Base-by-base conservation (phyloP, 768 basidiomycete genomes). In the Agaricus blazei region DNA sequence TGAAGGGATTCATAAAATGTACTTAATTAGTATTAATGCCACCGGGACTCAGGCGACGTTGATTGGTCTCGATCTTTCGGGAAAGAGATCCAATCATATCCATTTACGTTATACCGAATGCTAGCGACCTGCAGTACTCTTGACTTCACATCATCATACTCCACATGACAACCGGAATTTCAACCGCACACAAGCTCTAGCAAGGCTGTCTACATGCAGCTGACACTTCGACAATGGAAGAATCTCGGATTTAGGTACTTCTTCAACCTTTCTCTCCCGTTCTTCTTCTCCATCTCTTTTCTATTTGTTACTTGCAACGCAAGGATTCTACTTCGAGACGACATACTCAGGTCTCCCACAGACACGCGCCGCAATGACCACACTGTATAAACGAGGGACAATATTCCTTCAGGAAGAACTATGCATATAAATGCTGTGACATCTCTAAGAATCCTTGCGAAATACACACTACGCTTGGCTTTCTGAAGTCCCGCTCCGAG, bases 221-320 rank as follows among this genome's bases (percentile, higher is more conserved):
- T 46, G 52, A 54, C 52, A 41, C 3, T 19, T 19, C 52, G 24
- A 48, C 46, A n/a, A n/a, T 38, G 54, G 54, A 26, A 34, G 48
- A 48, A 42, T 12, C 3, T 55, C 54, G 54, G 54, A 41, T 3
- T 5, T 29, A 28, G 19, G n/a, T 48, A 31, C 46, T 55, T 43
- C 47, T 6, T 19, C 19, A 14, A 12, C 14, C 26, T 47, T 19
- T n/a, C n/a, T 42, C 50, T 23, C 38, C 24, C 38, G 6, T 19
- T 19, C 19, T 19, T 19, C 19, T 19, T 19, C 19, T 19, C 19
- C 19, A 19, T 19, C 27, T 7, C 28, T 14, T 37, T 42, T 9
- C 6, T n/a, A 9, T 15, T 3, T 9, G 14, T 51, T 15, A n/a
- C 23, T 31, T 40, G 29, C 46, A 11, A 31, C 41, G 29, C 12